phyloP scores from a whole-genome alignment of 2,329 filamentous ascomycete genomes.

The Didymella segeticola region DNA sequence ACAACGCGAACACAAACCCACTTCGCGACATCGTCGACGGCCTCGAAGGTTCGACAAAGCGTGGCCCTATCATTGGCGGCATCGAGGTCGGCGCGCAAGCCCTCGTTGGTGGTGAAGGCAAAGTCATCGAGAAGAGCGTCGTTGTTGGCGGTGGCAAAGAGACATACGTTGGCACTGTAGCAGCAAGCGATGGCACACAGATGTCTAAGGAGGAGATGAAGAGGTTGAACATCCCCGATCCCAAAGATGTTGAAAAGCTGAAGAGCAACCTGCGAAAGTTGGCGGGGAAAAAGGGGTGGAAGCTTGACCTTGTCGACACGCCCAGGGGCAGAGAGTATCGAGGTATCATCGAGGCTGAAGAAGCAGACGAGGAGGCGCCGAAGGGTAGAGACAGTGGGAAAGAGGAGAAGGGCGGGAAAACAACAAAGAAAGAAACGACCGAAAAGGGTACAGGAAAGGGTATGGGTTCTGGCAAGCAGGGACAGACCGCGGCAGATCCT shows the following conservation, averaged over 20 bases:
- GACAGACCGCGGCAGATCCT: conserved; percentile 12
- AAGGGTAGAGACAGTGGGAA: conserved; percentile 16
- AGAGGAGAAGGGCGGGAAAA: conserved; percentile 26
- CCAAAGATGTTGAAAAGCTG: conserved; percentile 72
- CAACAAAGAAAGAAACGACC: conserved; percentile 33
- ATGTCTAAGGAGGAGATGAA: conserved; percentile 72
- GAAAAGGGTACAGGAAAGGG: conserved; percentile 48
- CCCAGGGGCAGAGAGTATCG: conserved; percentile 70
- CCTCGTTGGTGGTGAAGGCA: conserved; percentile 62
- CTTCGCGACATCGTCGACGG: conserved; percentile 43
- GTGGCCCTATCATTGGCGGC: conserved; percentile 60
- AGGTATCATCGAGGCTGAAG: conserved; percentile 69
- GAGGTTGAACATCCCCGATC: conserved; percentile 67
- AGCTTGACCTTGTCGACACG: conserved; percentile 77
- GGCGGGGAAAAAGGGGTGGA: conserved; percentile 77
- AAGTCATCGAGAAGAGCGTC: conserved; percentile 61
- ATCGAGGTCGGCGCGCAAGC: conserved; percentile 65
- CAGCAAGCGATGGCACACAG: conserved; percentile 67
- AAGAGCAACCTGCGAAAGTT: conserved; percentile 71
- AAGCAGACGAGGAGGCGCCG: conserved; percentile 56
- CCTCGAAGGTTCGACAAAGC: conserved; percentile 41
- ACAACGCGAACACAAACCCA: conserved; percentile 37
- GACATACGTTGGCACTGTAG: conserved; percentile 59
- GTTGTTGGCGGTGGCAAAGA: conserved; percentile 61
- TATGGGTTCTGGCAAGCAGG: conserved; percentile 48